These are phyloP conservation scores for Allium fistulosum DNA, from an alignment of 106 monocot species.

Conservation along the genomic window DNA sequence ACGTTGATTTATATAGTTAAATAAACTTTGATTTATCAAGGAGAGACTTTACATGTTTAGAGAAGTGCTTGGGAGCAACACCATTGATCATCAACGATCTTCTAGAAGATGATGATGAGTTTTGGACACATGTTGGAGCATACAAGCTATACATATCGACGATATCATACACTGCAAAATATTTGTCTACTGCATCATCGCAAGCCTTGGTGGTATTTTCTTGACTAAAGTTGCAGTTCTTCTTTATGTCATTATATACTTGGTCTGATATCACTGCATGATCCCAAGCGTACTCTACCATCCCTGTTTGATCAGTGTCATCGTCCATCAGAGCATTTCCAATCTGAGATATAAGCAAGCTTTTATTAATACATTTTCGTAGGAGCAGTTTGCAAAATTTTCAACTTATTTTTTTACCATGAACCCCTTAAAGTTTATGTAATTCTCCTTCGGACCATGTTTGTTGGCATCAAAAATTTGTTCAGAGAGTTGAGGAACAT, in stretches of 20 bases:
- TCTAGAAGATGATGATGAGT: not conserved
- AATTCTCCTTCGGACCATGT: slow-evolving; percentile 12
- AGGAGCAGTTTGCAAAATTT: not conserved
- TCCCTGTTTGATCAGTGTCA: slow-evolving; percentile 73
- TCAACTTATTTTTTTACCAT: slow-evolving; percentile 15
- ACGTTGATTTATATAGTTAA: too few species aligned
- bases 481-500: slow-evolving; percentile 43
- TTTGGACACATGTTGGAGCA: slow-evolving; percentile 34
- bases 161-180: slow-evolving; percentile 57
- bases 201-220: slow-evolving; percentile 16
- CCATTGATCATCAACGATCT: slow-evolving; percentile 27
- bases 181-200: slow-evolving; percentile 24
- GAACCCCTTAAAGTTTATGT: slow-evolving; percentile 52
- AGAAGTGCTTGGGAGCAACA: slow-evolving; percentile 34
- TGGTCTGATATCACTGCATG: slow-evolving; percentile 92
- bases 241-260: slow-evolving; percentile 57
- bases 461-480: slow-evolving; percentile 36
- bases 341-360: slow-evolving; percentile 29
- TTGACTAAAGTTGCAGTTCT: slow-evolving; percentile 62
- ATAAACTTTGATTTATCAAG: not conserved
- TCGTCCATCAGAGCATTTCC: slow-evolving; percentile 89
- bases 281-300: slow-evolving; percentile 92
- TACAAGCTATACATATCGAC: slow-evolving; percentile 96
- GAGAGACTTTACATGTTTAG: slow-evolving; percentile 39
- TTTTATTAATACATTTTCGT: not conserved